phyloP scores from a whole-genome alignment of 2,329 filamentous ascomycete species.

The Fusarium oxysporum region DNA sequence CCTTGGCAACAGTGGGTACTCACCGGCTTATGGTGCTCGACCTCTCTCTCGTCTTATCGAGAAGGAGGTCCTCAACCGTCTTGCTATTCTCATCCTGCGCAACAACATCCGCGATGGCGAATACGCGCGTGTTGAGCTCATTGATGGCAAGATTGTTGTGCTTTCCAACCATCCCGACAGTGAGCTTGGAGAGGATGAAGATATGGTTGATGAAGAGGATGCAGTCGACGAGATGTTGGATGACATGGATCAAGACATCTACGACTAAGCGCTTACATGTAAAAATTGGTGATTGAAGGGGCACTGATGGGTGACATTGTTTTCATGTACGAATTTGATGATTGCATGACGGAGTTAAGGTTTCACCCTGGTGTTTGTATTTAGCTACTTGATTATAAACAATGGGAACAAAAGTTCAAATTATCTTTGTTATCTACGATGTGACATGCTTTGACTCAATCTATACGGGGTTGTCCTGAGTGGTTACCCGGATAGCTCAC shows the following conservation, averaged over 20 bases:
- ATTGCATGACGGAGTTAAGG: conserved; percentile 34
- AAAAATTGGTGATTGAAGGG: not conserved
- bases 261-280: conserved; percentile 50
- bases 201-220: conserved; percentile 80
- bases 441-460: not conserved
- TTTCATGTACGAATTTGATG: conserved; percentile 24
- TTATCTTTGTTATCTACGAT: not conserved
- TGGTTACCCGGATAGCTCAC: not conserved
- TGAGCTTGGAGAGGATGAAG: conserved; percentile 71
- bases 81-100: conserved; percentile 91
- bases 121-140: conserved; percentile 79
- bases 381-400: conserved; percentile 5
- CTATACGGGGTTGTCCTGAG: not conserved
- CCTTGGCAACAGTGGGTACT: conserved; percentile 90
- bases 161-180: conserved; percentile 81
- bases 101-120: conserved; percentile 90
- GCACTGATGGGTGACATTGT: conserved; percentile 9
- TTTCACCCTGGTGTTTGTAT: conserved; percentile 7
- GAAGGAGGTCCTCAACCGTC: conserved; percentile 93
- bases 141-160: conserved; percentile 83
- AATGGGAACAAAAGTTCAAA: conserved; percentile 16
- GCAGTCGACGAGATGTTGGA: conserved; percentile 75
- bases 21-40: conserved; percentile 92
- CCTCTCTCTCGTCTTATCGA: conserved; percentile 92
- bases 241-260: conserved; percentile 71